These are phyloP conservation scores for Hanseniaspora uvarum DNA, from an alignment of 1,139 yeast species.

Conservation along the genomic window DNA sequence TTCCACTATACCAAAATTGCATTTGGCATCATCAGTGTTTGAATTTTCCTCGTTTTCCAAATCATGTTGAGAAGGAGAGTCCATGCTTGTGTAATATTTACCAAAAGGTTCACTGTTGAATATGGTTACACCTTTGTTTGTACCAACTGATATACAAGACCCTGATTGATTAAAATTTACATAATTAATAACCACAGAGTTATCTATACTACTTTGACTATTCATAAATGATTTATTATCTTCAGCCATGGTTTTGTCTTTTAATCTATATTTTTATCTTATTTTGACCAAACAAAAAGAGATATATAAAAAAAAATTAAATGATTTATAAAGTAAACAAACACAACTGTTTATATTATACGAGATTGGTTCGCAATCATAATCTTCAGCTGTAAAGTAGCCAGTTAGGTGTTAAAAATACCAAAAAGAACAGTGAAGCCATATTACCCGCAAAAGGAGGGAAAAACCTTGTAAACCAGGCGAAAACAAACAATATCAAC, in stretches of 20 bases:
- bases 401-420: too few species aligned
- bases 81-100: slow-evolving; percentile 46
- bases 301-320: neutral
- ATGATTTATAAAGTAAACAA: too few species aligned
- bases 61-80: neutral
- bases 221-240: slow-evolving; percentile 6
- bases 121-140: slow-evolving; percentile 65
- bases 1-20: slow-evolving; percentile 66
- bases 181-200: slow-evolving; percentile 23
- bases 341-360: too few species aligned
- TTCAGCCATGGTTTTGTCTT: neutral
- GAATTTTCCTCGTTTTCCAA: neutral
- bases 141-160: slow-evolving; percentile 75
- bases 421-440: too few species aligned
- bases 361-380: too few species aligned
- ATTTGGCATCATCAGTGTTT: slow-evolving; percentile 33
- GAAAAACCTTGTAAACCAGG: too few species aligned
- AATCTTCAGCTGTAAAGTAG: too few species aligned
- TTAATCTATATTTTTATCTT: neutral
- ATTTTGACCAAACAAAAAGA: neutral
- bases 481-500: too few species aligned
- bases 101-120: slow-evolving; percentile 89
- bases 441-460: too few species aligned
- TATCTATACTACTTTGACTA: neutral
- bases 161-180: slow-evolving; percentile 84